These are phyloP conservation scores for Bertia moriformis DNA, from an alignment of 2,329 filamentous ascomycete species.

Conservation along the genomic window DNA sequence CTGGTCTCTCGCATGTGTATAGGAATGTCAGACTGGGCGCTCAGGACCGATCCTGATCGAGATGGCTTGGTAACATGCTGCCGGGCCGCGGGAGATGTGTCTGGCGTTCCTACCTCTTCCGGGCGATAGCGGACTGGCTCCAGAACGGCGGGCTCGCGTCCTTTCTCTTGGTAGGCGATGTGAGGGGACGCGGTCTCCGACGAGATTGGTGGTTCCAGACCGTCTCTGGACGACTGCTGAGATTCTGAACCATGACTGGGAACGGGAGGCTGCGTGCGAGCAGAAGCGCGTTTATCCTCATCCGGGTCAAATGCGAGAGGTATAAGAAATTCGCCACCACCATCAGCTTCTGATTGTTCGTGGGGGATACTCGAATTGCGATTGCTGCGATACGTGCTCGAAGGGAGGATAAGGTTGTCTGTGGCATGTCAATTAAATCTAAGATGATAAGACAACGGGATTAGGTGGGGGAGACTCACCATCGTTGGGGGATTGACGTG, in stretches of 20 bases:
- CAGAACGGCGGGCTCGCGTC: neutral
- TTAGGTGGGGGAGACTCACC: too few relatives aligned
- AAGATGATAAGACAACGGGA: slow-evolving; percentile 33
- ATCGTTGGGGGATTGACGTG: too few relatives aligned
- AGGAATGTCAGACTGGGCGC: neutral
- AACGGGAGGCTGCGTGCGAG: slow-evolving; percentile 63
- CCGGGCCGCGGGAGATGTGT: too few relatives aligned
- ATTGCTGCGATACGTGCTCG: slow-evolving; percentile 65
- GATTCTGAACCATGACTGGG: slow-evolving; percentile 58
- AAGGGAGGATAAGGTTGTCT: slow-evolving; percentile 57
- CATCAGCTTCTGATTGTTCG: slow-evolving; percentile 23
- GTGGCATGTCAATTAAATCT: slow-evolving; percentile 15
- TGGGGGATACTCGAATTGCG: slow-evolving; percentile 57
- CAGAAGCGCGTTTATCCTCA: slow-evolving; percentile 49
- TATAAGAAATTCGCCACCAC: slow-evolving; percentile 14
- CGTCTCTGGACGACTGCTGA: slow-evolving; percentile 21
- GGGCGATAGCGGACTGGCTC: neutral
- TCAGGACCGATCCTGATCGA: neutral
- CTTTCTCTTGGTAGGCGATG: neutral
- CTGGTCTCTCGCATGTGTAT: neutral
- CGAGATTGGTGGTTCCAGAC: neutral
- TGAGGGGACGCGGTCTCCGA: neutral
- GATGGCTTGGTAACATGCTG: neutral
- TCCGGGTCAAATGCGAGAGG: slow-evolving; percentile 8
- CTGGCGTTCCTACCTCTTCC: neutral